Evolutionary conservation across 2,329 filamentous ascomycete species (phyloP), one percentile per base, ranked within the genome.

Genomic region (Aspergillus tanneri): DNA sequence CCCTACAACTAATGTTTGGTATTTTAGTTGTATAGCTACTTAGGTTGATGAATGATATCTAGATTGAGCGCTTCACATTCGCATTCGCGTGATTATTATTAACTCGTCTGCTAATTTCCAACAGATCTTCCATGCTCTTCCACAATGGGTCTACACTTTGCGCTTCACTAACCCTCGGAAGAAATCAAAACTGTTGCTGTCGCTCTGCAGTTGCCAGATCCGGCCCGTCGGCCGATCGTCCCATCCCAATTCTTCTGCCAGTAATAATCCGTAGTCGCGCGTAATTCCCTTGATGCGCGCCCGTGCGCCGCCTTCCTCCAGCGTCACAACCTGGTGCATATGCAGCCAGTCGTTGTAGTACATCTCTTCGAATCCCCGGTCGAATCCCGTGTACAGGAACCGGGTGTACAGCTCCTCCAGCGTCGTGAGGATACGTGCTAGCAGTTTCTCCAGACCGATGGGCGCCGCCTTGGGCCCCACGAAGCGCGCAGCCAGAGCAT

Each of bases 131-230:
- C n/a, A n/a, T n/a, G n/a, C n/a, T n/a, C n/a, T n/a, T n/a, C n/a
- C n/a, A n/a, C n/a, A n/a, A n/a, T n/a, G n/a, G n/a, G 14, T 25
- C 19, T 40, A 34, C 21, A 84, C 69, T 76, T 95, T 97, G 62
- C 86, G 81, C 74, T 83, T 89, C 16, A 99, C 75, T 61, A 99
- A 65, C 0, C 93, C 93, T 64, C 82, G 88, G 73, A 96, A 95
- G 68, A 96, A 99, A 71, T 99, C 93, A 74, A 99, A 99, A 68
- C 91, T 96, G 64, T 99, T 99, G 66, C 91, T 90, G 69, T 99
- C 93, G 68, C 90, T 96, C 75, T 96, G 91, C 71, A 99, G 71
- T 59, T 86, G 83, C 81, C 87, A 92, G 41, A 86, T 76, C 70
- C 81, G 87, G 0, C 92, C 91, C 0, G 88, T 96, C 2, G 78